These are phyloP conservation scores for Sophora flavescens DNA, from an alignment of 306 rosid genomes.

Conservation along the genomic window DNA sequence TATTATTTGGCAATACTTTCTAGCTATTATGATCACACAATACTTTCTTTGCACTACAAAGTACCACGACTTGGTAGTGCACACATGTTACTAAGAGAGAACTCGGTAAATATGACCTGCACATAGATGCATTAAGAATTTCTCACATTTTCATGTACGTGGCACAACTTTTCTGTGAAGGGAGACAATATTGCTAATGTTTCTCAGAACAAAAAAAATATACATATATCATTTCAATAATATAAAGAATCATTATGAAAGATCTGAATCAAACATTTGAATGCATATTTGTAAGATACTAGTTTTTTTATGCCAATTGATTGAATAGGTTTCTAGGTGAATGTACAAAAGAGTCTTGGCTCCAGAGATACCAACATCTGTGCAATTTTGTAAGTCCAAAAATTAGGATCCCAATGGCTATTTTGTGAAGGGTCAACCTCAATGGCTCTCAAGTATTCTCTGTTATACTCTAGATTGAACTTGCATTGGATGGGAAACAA, in stretches of 20 bases:
- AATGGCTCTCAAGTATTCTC: constrained; percentile 28
- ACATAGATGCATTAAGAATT: no score
- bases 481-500: constrained; percentile 47
- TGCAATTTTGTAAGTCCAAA: constrained; percentile 41
- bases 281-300: constrained; percentile 36
- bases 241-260: constrained; percentile 47
- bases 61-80: no score
- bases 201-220: not conserved
- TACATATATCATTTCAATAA: constrained; percentile 33
- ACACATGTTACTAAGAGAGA: no score
- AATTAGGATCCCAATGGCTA: constrained; percentile 35
- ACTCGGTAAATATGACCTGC: no score
- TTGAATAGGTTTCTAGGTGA: constrained; percentile 42
- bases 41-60: no score
- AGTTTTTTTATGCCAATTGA: constrained; percentile 34
- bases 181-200: not conserved
- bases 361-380: constrained; percentile 49
- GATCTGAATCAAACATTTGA: constrained; percentile 39
- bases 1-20: no score
- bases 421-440: constrained; percentile 38
- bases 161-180: not conserved
- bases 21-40: no score
- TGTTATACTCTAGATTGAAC: constrained; percentile 38
- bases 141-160: not conserved
- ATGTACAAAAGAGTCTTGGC: constrained; percentile 48